Evolutionary conservation across 129 eudicot species (phyloP).

Genomic region (Flaveria sonorensis): DNA sequence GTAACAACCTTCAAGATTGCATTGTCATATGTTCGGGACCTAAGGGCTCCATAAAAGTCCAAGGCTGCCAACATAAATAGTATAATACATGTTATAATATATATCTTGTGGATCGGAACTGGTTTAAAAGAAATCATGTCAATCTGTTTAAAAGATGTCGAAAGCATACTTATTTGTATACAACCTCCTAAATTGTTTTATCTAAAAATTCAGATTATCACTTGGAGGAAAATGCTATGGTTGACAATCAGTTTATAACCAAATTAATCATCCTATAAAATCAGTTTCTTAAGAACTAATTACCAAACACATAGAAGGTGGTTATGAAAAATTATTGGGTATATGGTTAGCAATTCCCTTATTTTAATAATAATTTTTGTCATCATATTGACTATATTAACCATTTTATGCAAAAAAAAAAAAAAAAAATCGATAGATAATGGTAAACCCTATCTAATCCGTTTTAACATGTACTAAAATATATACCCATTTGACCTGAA

Average conservation of each 20-base stretch:
- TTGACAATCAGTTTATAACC: not conserved
- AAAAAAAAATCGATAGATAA: not conserved
- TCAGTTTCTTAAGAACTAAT: not conserved
- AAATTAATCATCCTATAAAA: not conserved
- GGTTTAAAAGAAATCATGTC: conserved; percentile 4
- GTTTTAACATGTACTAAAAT: not conserved
- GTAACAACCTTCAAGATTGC: conserved; percentile 68
- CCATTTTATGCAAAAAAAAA: not conserved
- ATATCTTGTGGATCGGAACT: not conserved
- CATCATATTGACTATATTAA: not conserved
- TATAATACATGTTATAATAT: conserved; percentile 5
- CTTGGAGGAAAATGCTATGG: not conserved
- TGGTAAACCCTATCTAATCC: not conserved
- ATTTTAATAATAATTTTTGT: not conserved
- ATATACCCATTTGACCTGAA: not conserved
- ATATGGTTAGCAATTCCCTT: not conserved
- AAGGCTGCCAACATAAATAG: conserved; percentile 61
- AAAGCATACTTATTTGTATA: not conserved
- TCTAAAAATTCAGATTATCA: not conserved
- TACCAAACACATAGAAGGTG: not conserved
- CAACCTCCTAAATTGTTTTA: conserved; percentile 1
- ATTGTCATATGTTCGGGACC: conserved; percentile 91
- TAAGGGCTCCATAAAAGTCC: conserved; percentile 96
- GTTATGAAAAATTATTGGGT: not conserved
- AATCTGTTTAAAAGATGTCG: not conserved